Evolutionary conservation across 768 basidiomycete genomes (phyloP).

Genomic region (Rhodocollybia butyracea): DNA sequence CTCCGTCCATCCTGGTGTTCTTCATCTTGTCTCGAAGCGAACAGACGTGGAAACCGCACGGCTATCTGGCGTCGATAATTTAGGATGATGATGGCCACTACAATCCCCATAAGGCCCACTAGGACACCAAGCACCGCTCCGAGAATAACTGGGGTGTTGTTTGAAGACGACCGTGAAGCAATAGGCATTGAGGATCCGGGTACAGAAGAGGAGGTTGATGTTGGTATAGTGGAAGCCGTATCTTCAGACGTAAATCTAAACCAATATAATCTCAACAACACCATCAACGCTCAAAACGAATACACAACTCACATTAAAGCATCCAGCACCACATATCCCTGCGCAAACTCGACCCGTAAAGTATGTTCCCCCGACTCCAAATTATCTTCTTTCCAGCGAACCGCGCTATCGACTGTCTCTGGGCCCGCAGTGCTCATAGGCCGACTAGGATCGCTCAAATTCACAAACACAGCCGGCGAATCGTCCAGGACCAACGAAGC

Average conservation of each 20-base stretch:
- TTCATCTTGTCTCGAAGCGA: neutral
- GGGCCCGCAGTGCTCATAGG: neutral
- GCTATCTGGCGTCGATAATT: neutral
- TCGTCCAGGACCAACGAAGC: slow-evolving; percentile 6
- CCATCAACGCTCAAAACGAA: no score
- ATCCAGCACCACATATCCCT: slow-evolving; percentile 5
- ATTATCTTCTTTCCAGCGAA: neutral
- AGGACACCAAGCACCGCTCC: neutral
- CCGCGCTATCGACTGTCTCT: slow-evolving; percentile 3
- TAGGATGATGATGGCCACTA: neutral
- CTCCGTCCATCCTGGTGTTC: neutral
- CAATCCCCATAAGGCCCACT: neutral
- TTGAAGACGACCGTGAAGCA: no score
- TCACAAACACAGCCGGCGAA: neutral
- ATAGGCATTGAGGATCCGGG: no score
- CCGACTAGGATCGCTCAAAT: slow-evolving; percentile 2
- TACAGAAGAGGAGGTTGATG: neutral
- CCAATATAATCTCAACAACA: no score
- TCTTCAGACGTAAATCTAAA: no score
- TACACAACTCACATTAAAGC: slow-evolving; percentile 8
- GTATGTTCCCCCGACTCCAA: slow-evolving; percentile 1
- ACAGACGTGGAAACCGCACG: neutral
- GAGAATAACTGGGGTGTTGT: neutral
- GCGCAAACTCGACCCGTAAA: slow-evolving; percentile 1
- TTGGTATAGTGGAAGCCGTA: no score